These are phyloP conservation scores for Volvox reticuliferus DNA, from an alignment of 139 green algal species.

Conservation along the genomic window DNA sequence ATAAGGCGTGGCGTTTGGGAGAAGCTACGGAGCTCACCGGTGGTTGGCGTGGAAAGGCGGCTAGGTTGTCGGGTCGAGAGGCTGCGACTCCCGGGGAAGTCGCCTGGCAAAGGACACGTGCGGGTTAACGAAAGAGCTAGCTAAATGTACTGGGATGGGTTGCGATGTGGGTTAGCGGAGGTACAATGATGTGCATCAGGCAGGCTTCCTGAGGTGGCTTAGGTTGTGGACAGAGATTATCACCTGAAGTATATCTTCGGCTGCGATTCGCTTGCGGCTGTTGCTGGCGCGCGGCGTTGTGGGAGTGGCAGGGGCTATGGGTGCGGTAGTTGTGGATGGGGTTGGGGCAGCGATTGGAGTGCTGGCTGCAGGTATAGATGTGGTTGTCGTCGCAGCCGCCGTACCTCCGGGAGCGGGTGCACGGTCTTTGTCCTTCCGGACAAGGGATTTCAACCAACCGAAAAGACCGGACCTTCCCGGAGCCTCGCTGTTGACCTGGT, in stretches of 20 bases:
- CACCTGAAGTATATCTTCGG: not conserved
- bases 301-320: not conserved
- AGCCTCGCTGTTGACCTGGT: not conserved
- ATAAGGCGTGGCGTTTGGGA: too few relatives aligned
- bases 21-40: not conserved
- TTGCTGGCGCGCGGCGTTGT: not conserved
- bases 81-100: not conserved
- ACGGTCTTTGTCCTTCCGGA: not conserved
- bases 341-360: too few relatives aligned
- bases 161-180: not conserved
- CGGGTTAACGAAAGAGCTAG: too few relatives aligned
- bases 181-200: too few relatives aligned
- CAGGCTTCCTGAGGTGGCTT: not conserved
- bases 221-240: not conserved
- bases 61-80: not conserved
- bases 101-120: too few relatives aligned
- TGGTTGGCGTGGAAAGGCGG: not conserved
- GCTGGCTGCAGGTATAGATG: too few relatives aligned
- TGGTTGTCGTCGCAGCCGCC: not conserved
- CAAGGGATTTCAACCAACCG: not conserved
- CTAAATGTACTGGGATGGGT: not conserved
- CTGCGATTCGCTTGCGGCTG: conserved; percentile 5
- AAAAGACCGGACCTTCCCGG: not conserved
- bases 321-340: not conserved
- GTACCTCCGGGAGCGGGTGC: not conserved